These are phyloP conservation scores for Xylariaceae sp. DNA, from an alignment of 2,329 filamentous ascomycete genomes.

Conservation along the genomic window DNA sequence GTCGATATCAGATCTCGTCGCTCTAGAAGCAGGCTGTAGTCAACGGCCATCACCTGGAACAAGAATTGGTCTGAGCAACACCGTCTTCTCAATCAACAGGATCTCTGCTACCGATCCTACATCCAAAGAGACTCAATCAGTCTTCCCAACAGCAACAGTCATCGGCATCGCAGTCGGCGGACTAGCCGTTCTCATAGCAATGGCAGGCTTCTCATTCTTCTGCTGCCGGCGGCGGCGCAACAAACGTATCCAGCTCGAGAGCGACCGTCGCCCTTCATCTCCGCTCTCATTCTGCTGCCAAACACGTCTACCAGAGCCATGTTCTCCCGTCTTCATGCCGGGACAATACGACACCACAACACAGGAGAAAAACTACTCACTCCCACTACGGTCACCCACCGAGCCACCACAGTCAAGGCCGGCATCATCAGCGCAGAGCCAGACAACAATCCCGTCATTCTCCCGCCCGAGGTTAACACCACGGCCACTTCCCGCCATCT, in stretches of 20 bases:
- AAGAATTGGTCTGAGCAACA: constrained; percentile 39
- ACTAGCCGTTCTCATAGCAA: constrained; percentile 35
- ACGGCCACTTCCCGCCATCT: constrained; percentile 25
- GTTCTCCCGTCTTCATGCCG: constrained; percentile 36
- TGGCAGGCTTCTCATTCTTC: constrained; percentile 40
- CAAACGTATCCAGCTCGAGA: constrained; percentile 29
- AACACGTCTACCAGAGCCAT: constrained; percentile 37
- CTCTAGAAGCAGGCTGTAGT: constrained; percentile 47
- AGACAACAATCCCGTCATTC: constrained; percentile 11
- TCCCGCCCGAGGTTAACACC: constrained; percentile 11
- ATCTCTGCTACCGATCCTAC: constrained; percentile 34
- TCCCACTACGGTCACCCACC: constrained; percentile 6
- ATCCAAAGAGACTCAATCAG: constrained; percentile 14
- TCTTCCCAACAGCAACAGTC: constrained; percentile 38
- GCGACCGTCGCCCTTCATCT: constrained; percentile 36
- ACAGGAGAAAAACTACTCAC: constrained; percentile 26
- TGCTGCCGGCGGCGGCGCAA: constrained; percentile 43
- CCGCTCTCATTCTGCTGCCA: constrained; percentile 50
- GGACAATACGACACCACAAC: constrained; percentile 20
- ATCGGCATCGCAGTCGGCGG: constrained; percentile 41
- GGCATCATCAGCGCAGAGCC: not conserved
- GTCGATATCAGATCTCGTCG: constrained; percentile 40
- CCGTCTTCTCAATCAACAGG: constrained; percentile 38
- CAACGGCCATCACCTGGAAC: constrained; percentile 39
- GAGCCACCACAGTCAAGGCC: constrained; percentile 13